phyloP scores from a whole-genome alignment of 1,284 basidiomycete species.

The Neonothopanus nambi region DNA sequence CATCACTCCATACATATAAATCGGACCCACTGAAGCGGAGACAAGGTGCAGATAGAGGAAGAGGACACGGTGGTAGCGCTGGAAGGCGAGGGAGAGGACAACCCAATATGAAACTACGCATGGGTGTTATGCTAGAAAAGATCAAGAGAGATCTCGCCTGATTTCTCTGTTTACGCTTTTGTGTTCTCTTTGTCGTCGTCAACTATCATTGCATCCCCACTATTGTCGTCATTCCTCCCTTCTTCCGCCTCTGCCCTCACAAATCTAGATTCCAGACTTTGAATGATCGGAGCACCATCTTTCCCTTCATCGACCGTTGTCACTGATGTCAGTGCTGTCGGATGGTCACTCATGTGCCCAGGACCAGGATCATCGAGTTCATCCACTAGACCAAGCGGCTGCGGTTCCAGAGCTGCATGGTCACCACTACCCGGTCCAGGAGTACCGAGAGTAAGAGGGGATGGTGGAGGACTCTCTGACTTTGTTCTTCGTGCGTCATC shows the following conservation, averaged over 20 bases:
- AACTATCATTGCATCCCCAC: slow-evolving; percentile 46
- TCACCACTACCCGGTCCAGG: slow-evolving; percentile 28
- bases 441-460: slow-evolving; percentile 57
- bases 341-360: slow-evolving; percentile 79
- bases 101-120: slow-evolving; percentile 77
- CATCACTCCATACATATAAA: slow-evolving; percentile 58
- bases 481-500: slow-evolving; percentile 73
- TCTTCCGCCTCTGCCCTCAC: slow-evolving; percentile 45
- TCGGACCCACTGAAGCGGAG: slow-evolving; percentile 41
- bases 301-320: slow-evolving; percentile 44
- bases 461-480: slow-evolving; percentile 74
- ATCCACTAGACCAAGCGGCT: slow-evolving; percentile 72
- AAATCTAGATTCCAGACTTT: slow-evolving; percentile 65
- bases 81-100: slow-evolving; percentile 51
- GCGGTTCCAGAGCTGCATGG: slow-evolving; percentile 40
- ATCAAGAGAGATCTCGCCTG: slow-evolving; percentile 61
- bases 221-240: slow-evolving; percentile 23
- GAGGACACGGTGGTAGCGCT: too few relatives aligned
- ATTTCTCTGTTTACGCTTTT: slow-evolving; percentile 12
- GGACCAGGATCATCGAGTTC: slow-evolving; percentile 81
- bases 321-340: slow-evolving; percentile 67
- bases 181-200: slow-evolving; percentile 65
- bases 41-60: slow-evolving; percentile 20
- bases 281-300: slow-evolving; percentile 43
- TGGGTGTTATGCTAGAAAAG: slow-evolving; percentile 76